phyloP scores from a whole-genome alignment of 2,329 filamentous ascomycete species.

The Colletotrichum lini region DNA sequence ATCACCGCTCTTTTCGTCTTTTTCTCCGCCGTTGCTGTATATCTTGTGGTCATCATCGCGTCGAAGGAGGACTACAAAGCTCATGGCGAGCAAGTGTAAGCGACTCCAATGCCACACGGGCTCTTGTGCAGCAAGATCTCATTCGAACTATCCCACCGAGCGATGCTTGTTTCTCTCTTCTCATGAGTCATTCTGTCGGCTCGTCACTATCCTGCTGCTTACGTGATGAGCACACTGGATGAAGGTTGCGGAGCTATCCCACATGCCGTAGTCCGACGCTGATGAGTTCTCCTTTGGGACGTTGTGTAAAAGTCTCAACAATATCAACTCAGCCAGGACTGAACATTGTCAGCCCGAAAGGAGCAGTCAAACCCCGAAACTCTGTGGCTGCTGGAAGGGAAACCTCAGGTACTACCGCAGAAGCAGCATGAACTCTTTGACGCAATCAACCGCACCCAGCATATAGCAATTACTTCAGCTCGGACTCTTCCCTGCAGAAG shows the following conservation, averaged over 20 bases:
- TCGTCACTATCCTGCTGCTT: background rate
- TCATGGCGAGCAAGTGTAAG: slow-evolving; percentile 3
- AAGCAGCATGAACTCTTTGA: background rate
- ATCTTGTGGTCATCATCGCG: slow-evolving; percentile 14
- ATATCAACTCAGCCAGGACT: background rate
- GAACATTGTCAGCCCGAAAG: too few relatives aligned
- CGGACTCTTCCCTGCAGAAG: too few relatives aligned
- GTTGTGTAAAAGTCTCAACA: too few relatives aligned
- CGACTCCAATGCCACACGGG: background rate
- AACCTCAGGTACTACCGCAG: background rate
- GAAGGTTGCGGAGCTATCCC: too few relatives aligned
- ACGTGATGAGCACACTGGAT: too few relatives aligned
- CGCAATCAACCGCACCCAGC: too few relatives aligned
- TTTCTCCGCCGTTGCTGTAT: slow-evolving; percentile 8
- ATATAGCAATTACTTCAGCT: background rate
- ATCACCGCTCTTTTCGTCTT: slow-evolving; percentile 57
- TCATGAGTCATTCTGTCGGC: too few relatives aligned
- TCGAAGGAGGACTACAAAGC: background rate
- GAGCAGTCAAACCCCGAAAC: too few relatives aligned
- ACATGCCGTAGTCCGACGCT: too few relatives aligned
- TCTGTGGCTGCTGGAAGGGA: too few relatives aligned
- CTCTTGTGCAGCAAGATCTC: too few relatives aligned
- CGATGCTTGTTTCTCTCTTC: background rate
- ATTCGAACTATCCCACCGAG: background rate
- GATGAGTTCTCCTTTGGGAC: too few relatives aligned